These are phyloP conservation scores for Chlorociboria aeruginascens DNA, from an alignment of 495 filamentous ascomycete species.

Conservation along the genomic window DNA sequence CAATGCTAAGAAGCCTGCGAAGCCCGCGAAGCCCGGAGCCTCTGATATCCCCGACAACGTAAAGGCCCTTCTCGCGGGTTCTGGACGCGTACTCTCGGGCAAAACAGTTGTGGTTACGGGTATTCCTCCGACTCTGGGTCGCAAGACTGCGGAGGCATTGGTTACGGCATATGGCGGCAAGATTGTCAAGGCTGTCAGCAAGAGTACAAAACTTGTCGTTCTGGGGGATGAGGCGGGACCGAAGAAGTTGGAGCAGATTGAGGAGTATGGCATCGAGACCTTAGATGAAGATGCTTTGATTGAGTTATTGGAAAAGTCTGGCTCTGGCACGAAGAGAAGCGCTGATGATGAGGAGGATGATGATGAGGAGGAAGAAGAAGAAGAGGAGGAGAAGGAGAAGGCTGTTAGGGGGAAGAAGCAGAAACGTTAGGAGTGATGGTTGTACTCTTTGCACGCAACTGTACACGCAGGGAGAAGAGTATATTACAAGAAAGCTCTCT, in stretches of 20 bases:
- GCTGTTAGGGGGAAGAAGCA: neutral
- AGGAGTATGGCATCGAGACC: neutral
- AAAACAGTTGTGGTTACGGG: conserved; percentile 7
- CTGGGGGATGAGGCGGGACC: conserved; percentile 9
- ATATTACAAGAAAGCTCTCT: too few species aligned
- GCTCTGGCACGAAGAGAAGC: neutral
- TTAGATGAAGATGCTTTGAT: conserved; percentile 4
- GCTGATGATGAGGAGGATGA: neutral
- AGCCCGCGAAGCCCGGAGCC: neutral
- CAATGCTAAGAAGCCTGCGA: neutral
- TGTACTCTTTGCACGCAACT: neutral
- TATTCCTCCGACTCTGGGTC: neutral
- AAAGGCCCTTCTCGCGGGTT: neutral
- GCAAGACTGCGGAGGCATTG: conserved; percentile 4
- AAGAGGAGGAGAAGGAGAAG: neutral
- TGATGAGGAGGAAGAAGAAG: neutral
- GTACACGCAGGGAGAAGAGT: too few species aligned
- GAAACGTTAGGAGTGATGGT: too few species aligned
- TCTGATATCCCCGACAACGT: conserved; percentile 3
- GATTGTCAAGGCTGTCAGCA: neutral
- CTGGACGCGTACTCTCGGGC: neutral
- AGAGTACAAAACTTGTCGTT: conserved; percentile 6
- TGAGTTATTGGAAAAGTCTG: neutral
- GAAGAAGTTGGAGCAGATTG: conserved; percentile 6
- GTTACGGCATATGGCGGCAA: conserved; percentile 4